Conservation (phyloP, 352 stramenopile genomes). For the Globisporangium cylindrosporum region DNA sequence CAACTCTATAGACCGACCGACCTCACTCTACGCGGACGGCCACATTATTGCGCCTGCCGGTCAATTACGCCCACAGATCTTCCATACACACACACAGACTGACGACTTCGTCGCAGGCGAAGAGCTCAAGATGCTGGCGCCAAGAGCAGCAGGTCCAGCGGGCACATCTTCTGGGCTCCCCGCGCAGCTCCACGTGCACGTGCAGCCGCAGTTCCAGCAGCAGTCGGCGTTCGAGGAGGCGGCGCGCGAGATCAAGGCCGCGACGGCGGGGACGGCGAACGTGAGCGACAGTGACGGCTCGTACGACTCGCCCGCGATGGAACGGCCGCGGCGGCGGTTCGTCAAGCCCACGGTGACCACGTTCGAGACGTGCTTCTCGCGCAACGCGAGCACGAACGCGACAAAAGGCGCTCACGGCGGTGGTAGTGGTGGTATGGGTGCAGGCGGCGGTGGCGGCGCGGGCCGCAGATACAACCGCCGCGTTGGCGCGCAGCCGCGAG, state of each 20-base stretch:
- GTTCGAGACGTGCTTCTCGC: slow-evolving; percentile 50
- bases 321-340: slow-evolving; percentile 38
- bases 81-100: neutral
- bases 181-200: neutral
- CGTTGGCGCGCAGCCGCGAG: slow-evolving; percentile 2
- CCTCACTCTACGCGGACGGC: neutral
- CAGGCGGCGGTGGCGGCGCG: too few relatives aligned
- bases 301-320: neutral
- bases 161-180: neutral
- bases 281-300: neutral
- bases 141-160: neutral
- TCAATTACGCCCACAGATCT: neutral
- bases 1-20: neutral
- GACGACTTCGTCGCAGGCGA: neutral
- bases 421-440: neutral
- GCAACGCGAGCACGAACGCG: slow-evolving; percentile 12
- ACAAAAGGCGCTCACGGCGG: neutral
- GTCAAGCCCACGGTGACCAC: slow-evolving; percentile 43
- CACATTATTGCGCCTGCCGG: neutral
- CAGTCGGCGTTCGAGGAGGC: neutral
- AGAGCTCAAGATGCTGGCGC: neutral
- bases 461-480: slow-evolving; percentile 10
- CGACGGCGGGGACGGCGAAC: neutral
- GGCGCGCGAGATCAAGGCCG: neutral
- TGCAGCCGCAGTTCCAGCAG: slow-evolving; percentile 1